Conservation (phyloP, 495 filamentous ascomycete species). For the Elasticomyces elasticus region DNA sequence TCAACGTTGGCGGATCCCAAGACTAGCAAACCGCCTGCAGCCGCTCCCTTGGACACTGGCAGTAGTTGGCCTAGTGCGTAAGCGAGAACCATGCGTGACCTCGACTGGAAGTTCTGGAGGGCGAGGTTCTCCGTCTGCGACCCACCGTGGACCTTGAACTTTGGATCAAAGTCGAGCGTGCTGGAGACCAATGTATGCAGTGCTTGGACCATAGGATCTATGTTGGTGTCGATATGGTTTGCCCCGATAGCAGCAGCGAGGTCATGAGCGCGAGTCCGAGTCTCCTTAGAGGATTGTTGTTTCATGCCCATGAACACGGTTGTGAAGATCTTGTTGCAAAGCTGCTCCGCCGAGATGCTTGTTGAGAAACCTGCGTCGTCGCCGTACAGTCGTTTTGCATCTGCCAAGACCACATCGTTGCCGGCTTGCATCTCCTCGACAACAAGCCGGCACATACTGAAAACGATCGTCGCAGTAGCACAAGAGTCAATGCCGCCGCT, state of each 20-base stretch:
- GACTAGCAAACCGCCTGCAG: constrained; percentile 50
- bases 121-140: constrained; percentile 51
- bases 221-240: constrained; percentile 67
- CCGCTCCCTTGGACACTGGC: constrained; percentile 46
- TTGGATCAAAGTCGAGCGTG: constrained; percentile 47
- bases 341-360: constrained; percentile 31
- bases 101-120: constrained; percentile 75
- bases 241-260: constrained; percentile 60
- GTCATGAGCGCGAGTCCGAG: constrained; percentile 57
- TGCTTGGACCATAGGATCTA: constrained; percentile 55
- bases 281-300: constrained; percentile 59
- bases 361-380: constrained; percentile 43
- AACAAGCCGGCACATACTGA: constrained; percentile 69
- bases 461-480: constrained; percentile 56
- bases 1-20: constrained; percentile 53
- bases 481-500: constrained; percentile 68
- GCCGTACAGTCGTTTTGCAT: constrained; percentile 53
- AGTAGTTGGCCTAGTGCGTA: constrained; percentile 66
- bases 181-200: constrained; percentile 44
- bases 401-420: constrained; percentile 59
- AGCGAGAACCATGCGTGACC: constrained; percentile 68
- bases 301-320: constrained; percentile 77
- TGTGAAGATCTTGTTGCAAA: constrained; percentile 49
- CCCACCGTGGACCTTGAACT: constrained; percentile 64
- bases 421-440: constrained; percentile 52